phyloP scores from a whole-genome alignment of 2,329 filamentous ascomycete species.

The Penicillium sp. region DNA sequence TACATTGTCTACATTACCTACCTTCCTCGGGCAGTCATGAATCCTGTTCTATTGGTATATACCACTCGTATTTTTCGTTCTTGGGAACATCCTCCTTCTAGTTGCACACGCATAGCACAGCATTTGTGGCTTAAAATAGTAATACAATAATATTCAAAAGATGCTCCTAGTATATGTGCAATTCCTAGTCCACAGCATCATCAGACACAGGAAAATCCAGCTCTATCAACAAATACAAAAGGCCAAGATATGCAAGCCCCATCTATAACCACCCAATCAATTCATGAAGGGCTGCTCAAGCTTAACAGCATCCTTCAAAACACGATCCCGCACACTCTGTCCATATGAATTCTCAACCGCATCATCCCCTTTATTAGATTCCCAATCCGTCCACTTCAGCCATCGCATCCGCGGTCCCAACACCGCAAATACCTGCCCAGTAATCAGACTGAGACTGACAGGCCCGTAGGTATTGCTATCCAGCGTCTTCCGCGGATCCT shows the following conservation, averaged over 20 bases:
- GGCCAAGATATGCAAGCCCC: neutral
- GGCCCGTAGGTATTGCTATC: slow-evolving; percentile 94
- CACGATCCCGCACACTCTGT: slow-evolving; percentile 34
- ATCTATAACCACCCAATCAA: neutral
- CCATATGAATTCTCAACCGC: slow-evolving; percentile 32
- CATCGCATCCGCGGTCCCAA: slow-evolving; percentile 58
- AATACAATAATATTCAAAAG: slow-evolving; percentile 15
- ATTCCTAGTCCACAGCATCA: neutral
- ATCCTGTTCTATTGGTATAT: neutral
- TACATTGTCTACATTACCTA: neutral
- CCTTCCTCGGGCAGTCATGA: slow-evolving; percentile 7
- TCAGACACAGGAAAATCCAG: neutral
- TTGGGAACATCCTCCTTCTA: neutral
- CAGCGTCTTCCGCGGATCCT: slow-evolving; percentile 60
- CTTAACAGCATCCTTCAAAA: slow-evolving; percentile 39
- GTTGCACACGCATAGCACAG: neutral
- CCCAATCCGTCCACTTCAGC: slow-evolving; percentile 41
- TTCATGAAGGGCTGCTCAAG: slow-evolving; percentile 31
- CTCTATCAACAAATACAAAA: slow-evolving; percentile 7
- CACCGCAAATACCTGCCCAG: slow-evolving; percentile 70
- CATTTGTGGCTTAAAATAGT: slow-evolving; percentile 9
- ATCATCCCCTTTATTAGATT: slow-evolving; percentile 23
- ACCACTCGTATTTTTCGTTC: neutral
- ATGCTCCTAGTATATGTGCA: slow-evolving; percentile 13
- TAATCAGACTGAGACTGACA: slow-evolving; percentile 70